Percentiles rank a stretch among this genome's conserved stretches.
These are phyloP conservation scores for Colletotrichum abscissum DNA, from an alignment of 2,329 filamentous ascomycete species.

Conservation along the genomic window DNA sequence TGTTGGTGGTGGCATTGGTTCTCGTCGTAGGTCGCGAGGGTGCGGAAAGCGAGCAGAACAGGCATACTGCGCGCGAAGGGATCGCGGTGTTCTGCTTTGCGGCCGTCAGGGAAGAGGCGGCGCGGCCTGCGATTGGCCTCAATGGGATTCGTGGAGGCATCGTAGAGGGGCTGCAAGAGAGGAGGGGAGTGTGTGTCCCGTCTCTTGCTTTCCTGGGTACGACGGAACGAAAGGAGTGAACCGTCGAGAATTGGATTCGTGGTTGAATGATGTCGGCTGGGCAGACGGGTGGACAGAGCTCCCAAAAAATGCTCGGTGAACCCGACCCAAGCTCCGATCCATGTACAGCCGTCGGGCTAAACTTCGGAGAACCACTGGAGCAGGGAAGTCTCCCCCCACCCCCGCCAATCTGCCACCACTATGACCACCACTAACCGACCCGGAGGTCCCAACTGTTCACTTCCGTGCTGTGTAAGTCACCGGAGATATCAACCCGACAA, in stretches of 20 bases:
- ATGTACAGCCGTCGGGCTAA: conserved; percentile 14
- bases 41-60: conserved; percentile 37
- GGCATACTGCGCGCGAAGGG: conserved; percentile 25
- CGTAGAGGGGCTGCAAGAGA: neutral
- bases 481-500: conserved; percentile 15
- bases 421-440: conserved; percentile 6
- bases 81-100: conserved; percentile 20
- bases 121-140: conserved; percentile 40
- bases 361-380: conserved; percentile 22
- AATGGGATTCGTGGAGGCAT: conserved; percentile 46
- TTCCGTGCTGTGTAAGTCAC: conserved; percentile 19
- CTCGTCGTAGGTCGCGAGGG: neutral
- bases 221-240: neutral
- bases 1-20: neutral
- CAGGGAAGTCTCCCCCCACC: neutral
- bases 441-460: conserved; percentile 4
- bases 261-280: neutral
- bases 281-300: conserved; percentile 27
- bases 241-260: neutral
- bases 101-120: conserved; percentile 27
- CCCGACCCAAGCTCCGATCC: conserved; percentile 23
- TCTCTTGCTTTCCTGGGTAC: neutral
- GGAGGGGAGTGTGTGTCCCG: neutral
- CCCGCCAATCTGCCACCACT: conserved; percentile 20
- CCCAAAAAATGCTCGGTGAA: conserved; percentile 10